Base-by-base conservation (phyloP, 257 asterid species). In the Thymus quinquecostatus region DNA sequence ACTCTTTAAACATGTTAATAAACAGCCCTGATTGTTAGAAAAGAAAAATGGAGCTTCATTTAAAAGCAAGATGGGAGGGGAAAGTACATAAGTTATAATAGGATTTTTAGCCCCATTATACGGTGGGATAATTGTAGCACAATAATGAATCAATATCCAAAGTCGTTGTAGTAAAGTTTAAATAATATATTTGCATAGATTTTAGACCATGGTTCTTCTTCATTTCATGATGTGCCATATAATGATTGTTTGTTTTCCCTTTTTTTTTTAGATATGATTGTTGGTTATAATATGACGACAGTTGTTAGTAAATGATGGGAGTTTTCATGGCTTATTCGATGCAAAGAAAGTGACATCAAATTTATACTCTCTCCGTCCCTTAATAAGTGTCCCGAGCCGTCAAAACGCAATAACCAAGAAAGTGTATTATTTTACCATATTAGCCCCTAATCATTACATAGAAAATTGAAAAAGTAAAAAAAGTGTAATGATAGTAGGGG, bases 261-360 rank as follows among this genome's bases (percentile, higher is more conserved):
- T 38, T 38, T 38, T 38, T 38, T 38, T 38, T 38, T 0, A 38
- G 41, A 38, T 4, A 38, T 38, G 41, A 38, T 38, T 38, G 41
- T 38, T 38, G 41, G 53, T 53, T 62, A 61, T 53, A 61, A 69
- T 43, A 54, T 53, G 79, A 60, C 11, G 80, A 69, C 80, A 76
- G 80, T 63, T 76, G 80, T 69, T 70, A 45, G 54, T 69, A 55
- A 69, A 69, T 76, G 80, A 76, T 69, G 72, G 54, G 67, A 56
- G 54, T 62, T 70, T 75, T 56, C 13, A 75, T 63, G 54, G 75
- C 75, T 69, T 62, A 54, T 56, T 76, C 32, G 64, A 70, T 65
- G 63, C 68, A 63, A 21, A 53, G 80, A 76, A 76, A 76, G 72
- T 69, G 76, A 76, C 72, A 69, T 21, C 21, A 21, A 21, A 21